These are phyloP conservation scores for Xylaria sp. DNA, from an alignment of 2,329 filamentous ascomycete species.

Conservation along the genomic window DNA sequence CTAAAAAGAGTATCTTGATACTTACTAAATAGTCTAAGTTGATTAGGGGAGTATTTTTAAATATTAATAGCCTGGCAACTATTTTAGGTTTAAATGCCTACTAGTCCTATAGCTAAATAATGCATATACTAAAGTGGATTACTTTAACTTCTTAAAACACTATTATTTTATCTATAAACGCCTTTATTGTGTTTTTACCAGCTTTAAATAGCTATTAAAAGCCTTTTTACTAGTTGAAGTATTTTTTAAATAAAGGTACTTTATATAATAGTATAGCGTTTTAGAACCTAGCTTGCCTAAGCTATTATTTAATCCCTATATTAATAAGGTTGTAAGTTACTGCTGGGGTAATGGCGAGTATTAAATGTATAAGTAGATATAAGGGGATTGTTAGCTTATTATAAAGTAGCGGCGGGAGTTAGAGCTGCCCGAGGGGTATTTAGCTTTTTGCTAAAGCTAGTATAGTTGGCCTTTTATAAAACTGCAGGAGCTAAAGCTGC, in stretches of 20 bases:
- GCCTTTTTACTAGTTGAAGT: background rate
- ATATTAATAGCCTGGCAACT: background rate
- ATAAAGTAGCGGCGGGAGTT: too few species aligned
- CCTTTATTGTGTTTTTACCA: background rate
- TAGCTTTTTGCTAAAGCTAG: too few species aligned
- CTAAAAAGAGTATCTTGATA: background rate
- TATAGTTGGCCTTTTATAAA: too few species aligned
- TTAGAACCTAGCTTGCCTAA: background rate
- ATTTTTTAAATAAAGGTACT: background rate
- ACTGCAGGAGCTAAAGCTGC: too few species aligned
- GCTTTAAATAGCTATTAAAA: slow-evolving; percentile 1
- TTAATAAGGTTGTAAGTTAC: too few species aligned
- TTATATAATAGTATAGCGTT: background rate
- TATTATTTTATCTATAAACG: background rate
- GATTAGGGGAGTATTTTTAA: background rate
- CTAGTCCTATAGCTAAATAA: background rate
- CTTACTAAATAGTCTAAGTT: background rate
- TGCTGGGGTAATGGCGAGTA: too few species aligned
- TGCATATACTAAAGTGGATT: background rate
- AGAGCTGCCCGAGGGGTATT: too few species aligned
- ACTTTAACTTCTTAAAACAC: background rate
- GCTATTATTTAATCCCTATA: too few species aligned
- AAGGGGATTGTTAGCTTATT: too few species aligned
- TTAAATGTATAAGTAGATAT: too few species aligned
- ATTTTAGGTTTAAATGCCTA: background rate